Base-by-base conservation (phyloP, 169 alveolate species). In the Plasmodium falciparum region DNA sequence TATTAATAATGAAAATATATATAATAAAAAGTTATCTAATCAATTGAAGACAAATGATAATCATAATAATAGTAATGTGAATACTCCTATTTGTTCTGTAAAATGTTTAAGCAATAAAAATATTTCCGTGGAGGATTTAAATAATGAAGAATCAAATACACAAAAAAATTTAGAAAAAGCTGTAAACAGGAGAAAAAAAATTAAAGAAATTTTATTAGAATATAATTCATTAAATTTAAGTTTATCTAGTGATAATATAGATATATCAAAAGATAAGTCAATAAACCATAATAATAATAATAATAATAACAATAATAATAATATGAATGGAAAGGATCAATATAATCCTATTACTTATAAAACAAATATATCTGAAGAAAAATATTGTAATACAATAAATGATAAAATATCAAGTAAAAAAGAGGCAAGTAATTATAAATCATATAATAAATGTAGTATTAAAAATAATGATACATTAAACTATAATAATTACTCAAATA, bases 181-280 rank as follows among this genome's bases (percentile, higher is more conserved):
- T 58, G 90, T 80, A 56, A 80, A 80, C n/a, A 43, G 90, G 58
- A 80, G 90, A 62, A 80, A 45, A 58, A 54, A 80, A 80, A 80
- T 80, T 39, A 80, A 33, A 59, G 83, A 80, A 62, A 80, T 80
- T 78, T 54, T 80, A 20, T 69, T 49, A 80, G 78, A 70, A 58
- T 45, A 80, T 72, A 80, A 62, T 62, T 80, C 90, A 8, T 56
- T 80, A 80, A 80, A 80, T 52, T 80, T 80, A 39, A 80, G 76
- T 80, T 54, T 59, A 62, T 52, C 67, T 43, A 67, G 67, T 45
- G 83, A 67, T 26, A 54, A 80, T 12, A 12, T 67, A 26, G 80
- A 56, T 71, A 56, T 80, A 26, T 45, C 54, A 63, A 75, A 75
- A 56, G 66, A 75, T 63, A 75, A 63, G 20, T 75, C 89, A 13